These are phyloP conservation scores for Avena sativa DNA, from an alignment of 176 grass and related monocot genomes.

Conservation along the genomic window DNA sequence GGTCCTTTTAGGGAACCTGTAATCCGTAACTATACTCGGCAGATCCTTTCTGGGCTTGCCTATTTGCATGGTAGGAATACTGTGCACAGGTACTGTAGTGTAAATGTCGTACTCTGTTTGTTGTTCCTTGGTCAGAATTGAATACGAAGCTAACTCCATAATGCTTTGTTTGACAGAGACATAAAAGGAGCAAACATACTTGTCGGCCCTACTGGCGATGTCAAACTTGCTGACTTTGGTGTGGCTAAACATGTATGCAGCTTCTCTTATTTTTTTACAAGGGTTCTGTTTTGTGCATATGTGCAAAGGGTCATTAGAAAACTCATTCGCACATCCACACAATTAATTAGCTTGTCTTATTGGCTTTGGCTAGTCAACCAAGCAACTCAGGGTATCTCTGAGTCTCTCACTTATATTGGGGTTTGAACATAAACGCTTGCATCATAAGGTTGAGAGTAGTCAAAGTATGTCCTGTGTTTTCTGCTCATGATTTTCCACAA, in stretches of 20 bases:
- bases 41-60: conserved; percentile 92
- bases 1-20: conserved; percentile 89
- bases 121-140: conserved; percentile 24
- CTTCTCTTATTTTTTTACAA: not conserved
- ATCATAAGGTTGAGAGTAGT: conserved; percentile 2
- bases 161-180: conserved; percentile 66
- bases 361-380: not conserved
- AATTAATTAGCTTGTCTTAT: conserved; percentile 19
- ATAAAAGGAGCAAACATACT: conserved; percentile 99
- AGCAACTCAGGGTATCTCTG: not conserved
- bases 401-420: not conserved
- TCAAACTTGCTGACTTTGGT: conserved; percentile 99
- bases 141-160: conserved; percentile 4
- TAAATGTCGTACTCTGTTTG: not conserved
- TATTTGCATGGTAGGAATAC: conserved; percentile 89
- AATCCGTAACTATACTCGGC: conserved; percentile 73
- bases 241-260: conserved; percentile 97
- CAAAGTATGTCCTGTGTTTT: not conserved
- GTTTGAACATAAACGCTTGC: conserved; percentile 26
- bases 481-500: not conserved
- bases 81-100: conserved; percentile 86
- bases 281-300: conserved; percentile 23
- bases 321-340: not conserved
- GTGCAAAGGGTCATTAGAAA: conserved; percentile 2
- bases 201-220: conserved; percentile 86